These are phyloP conservation scores for Chara braunii DNA, from an alignment of 139 green algal species.

Conservation along the genomic window DNA sequence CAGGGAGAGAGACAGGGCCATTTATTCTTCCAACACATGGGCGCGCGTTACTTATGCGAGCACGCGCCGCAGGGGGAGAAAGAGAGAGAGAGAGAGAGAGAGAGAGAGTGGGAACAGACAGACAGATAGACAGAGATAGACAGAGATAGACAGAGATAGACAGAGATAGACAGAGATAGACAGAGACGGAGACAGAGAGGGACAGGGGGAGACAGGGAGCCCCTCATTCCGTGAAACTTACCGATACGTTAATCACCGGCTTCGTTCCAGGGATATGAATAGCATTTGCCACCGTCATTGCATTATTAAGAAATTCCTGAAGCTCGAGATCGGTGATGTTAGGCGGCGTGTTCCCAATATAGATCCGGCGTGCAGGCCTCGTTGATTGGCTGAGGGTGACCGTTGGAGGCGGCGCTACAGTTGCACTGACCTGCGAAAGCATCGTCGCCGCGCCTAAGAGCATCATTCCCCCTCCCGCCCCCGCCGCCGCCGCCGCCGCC, in stretches of 20 bases:
- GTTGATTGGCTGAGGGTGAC: slow-evolving; percentile 22
- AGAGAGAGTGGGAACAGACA: too few species aligned
- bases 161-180: too few species aligned
- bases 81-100: too few species aligned
- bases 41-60: too few species aligned
- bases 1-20: too few species aligned
- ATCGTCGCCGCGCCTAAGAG: neutral
- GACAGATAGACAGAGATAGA: too few species aligned
- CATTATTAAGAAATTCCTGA: slow-evolving; percentile 35
- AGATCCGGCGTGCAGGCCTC: slow-evolving; percentile 27
- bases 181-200: too few species aligned
- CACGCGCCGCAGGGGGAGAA: too few species aligned
- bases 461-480: neutral
- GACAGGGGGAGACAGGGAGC: too few species aligned
- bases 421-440: neutral
- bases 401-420: neutral
- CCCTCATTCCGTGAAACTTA: neutral
- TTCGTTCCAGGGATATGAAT: slow-evolving; percentile 31
- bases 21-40: too few species aligned
- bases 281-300: slow-evolving; percentile 12
- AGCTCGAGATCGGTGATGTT: slow-evolving; percentile 25
- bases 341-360: slow-evolving; percentile 32
- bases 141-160: too few species aligned
- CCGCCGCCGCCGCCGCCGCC: neutral
- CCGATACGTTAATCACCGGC: slow-evolving; percentile 30